Evolutionary conservation across 176 grass and related monocot species (phyloP), one percentile per base, ranked within the genome.

Genomic region (Bonia amplexicaulis): DNA sequence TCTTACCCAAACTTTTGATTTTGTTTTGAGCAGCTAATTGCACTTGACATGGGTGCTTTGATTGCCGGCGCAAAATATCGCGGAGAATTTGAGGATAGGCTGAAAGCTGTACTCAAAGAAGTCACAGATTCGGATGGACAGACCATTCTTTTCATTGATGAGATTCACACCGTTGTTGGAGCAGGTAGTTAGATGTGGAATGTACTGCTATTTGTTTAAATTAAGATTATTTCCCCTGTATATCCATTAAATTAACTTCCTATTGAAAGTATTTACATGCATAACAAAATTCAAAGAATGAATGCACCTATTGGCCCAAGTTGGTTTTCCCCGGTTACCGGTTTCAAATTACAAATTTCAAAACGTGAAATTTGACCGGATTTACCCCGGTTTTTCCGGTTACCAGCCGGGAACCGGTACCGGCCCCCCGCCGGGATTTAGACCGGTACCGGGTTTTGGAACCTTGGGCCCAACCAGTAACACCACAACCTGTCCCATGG

Each of bases 91-190:
- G 96, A 98, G 86, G 96, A 98, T 91, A 98, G 93, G 66, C 88
- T 98, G 71, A 98, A 98, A 87, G 96, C 96, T 71, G 96, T 98
- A 66, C 83, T 98, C 12, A 98, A 84, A 79, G 93, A 98, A 90
- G 91, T 98, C 46, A 96, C 93, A 11, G 93, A 98, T 76, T 98
- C 96, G 14, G 96, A 98, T 85, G 96, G 96, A 66, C 96, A 91
- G 78, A 93, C 86, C 29, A 35, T 98, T 80, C 85, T 98, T 74
- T 98, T 98, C 76, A 98, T 98, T 64, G 96, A 98, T 76, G 96
- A 98, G 82, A 98, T 98, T 64, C 96, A 98, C 88, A 98, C 96
- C 68, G 96, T 98, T 67, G 96, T 98, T 39, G 96, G 96, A 71
- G 96, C 96, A 96, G 96, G 96, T 98, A 93, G 48, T 27, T 59